Base-by-base conservation (phyloP, 208 protist genomes). In the Trypanosoma theileri region DNA sequence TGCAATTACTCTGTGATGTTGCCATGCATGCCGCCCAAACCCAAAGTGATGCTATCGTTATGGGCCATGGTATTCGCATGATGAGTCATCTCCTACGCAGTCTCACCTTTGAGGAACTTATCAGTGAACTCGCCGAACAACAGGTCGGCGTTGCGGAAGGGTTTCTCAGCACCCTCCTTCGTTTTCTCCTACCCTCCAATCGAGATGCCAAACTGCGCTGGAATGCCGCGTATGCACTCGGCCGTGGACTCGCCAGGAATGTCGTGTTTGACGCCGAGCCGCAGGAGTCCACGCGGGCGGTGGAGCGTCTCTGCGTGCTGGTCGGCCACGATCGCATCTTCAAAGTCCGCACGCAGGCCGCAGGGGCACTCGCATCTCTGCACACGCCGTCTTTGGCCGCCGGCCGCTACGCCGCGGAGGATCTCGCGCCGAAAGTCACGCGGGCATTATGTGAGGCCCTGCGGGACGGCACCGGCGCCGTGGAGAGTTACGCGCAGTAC, bases 291-390 rank as follows among this genome's bases (percentile, higher is more conserved):
- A 68, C 77, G 28, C 71, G 75, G 63, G 81, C 79, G 9, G 80
- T 95, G 3, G 75, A 85, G 17, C 74, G 75, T 2, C 77, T 95
- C 13, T 79, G 66, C 48, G 70, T 73, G 14, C 58, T 82, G 7
- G 74, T 92, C 6, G 68, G 79, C 53, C 71, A 73, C 14, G 89
- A 95, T 35, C 75, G 79, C 52, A 88, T 87, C 41, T 91, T 90
- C 66, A 95, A 95, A 61, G 89, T 95, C 19, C 86, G 86, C 62
- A 90, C 83, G n/a, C 86, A 89, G 68, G 86, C 86, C 16, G 89
- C 85, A 7, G 66, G 42, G 3, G 84, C 89, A 8, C 72, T 95
- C 11, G 79, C 62, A 2, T 73, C 66, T 31, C 50, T 82, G 12
- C 64, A 67, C 4, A 48, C 64, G 60, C 64, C 54, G 58, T 86